Evolutionary conservation across 176 grass and related monocot species (phyloP).

Genomic region (Oryza nivara): DNA sequence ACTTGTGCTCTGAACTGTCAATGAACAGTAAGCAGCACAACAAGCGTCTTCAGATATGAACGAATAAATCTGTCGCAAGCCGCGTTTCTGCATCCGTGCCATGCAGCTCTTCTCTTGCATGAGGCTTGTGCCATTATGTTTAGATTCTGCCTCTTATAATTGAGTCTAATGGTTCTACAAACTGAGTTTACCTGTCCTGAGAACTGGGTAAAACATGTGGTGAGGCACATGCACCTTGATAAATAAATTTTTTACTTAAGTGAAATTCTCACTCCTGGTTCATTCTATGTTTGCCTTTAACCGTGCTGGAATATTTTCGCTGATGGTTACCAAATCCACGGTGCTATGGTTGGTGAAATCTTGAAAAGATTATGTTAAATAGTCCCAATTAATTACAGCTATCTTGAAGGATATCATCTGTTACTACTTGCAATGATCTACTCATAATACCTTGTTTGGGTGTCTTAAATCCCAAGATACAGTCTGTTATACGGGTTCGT

Average conservation of each 20-base stretch:
- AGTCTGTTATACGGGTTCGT: not conserved
- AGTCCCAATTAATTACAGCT: too few species aligned
- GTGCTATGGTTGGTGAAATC: not conserved
- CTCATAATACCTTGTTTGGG: too few species aligned
- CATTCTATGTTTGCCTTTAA: not conserved
- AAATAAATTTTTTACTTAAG: not conserved
- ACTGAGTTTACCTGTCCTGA: constrained; percentile 17
- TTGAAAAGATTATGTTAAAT: not conserved
- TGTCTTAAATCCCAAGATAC: too few species aligned
- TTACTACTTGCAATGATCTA: too few species aligned
- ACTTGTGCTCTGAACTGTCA: constrained; percentile 28
- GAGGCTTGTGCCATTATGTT: constrained; percentile 4
- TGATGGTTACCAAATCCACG: not conserved
- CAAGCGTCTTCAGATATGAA: constrained; percentile 5
- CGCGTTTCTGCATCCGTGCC: constrained; percentile 15
- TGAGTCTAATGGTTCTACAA: constrained; percentile 18
- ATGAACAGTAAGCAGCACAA: not conserved
- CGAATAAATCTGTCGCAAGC: constrained; percentile 44
- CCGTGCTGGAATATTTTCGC: not conserved
- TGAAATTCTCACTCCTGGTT: not conserved
- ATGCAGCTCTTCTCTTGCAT: constrained; percentile 36
- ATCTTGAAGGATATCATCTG: too few species aligned
- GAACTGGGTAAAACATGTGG: not conserved
- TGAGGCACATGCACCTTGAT: not conserved
- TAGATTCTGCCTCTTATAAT: not conserved